Evolutionary conservation across 192 early-diverging fungal species (phyloP).

Genomic region (Mortierella antarctica): DNA sequence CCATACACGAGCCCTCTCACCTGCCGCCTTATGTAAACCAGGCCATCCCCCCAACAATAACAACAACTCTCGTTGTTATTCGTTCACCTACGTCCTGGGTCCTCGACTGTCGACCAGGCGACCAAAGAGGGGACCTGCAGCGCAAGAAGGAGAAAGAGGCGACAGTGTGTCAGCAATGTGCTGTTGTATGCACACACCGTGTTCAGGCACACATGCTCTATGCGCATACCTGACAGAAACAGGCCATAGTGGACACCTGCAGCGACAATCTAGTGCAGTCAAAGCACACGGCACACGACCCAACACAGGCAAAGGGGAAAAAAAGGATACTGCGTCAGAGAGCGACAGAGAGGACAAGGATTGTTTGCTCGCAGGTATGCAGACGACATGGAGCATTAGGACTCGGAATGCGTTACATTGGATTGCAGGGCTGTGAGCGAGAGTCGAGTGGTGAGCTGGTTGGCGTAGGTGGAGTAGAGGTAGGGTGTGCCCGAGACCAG

Average conservation of each 20-base stretch:
- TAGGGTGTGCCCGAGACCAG: slow-evolving; percentile 50
- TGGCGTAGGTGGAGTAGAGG: slow-evolving; percentile 49
- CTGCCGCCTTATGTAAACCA: too few species aligned
- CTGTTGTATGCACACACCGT: too few species aligned
- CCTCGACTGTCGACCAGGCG: slow-evolving; percentile 34
- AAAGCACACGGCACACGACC: not conserved
- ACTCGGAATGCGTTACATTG: slow-evolving; percentile 17
- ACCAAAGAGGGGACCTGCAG: slow-evolving; percentile 42
- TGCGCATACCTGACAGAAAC: slow-evolving; percentile 40
- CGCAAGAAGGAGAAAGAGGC: not conserved
- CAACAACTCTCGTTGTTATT: too few species aligned
- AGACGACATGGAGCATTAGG: not conserved
- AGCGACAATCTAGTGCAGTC: slow-evolving; percentile 21
- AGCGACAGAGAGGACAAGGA: not conserved
- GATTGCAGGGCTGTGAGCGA: slow-evolving; percentile 43
- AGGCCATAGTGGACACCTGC: slow-evolving; percentile 50
- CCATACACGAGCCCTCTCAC: too few species aligned
- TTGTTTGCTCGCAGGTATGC: not conserved
- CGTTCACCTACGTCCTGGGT: slow-evolving; percentile 28
- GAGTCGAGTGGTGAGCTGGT: slow-evolving; percentile 47
- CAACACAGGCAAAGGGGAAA: not conserved
- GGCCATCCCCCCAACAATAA: too few species aligned
- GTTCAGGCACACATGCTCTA: not conserved
- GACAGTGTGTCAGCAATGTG: too few species aligned
- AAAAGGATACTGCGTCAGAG: not conserved